These are phyloP conservation scores for Choiromyces venosus DNA, from an alignment of 495 filamentous ascomycete genomes.

Conservation along the genomic window DNA sequence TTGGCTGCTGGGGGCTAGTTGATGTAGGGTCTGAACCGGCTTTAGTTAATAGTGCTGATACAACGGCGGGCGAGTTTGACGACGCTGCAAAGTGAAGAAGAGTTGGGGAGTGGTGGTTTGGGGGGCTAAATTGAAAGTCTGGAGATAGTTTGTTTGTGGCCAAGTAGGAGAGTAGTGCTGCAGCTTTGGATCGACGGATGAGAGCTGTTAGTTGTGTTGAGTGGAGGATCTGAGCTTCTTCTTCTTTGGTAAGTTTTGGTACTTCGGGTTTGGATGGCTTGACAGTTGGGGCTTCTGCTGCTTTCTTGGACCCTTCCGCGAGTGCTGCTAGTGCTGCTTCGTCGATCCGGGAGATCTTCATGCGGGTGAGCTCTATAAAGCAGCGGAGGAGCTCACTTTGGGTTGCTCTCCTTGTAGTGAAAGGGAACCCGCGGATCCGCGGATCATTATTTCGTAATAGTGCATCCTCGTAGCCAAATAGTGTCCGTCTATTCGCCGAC, in stretches of 20 bases:
- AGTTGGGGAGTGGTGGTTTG: conserved; percentile 74
- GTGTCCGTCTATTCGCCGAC: conserved; percentile 69
- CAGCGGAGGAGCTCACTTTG: conserved; percentile 89
- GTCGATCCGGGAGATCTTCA: conserved; percentile 73
- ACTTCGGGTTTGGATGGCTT: conserved; percentile 47
- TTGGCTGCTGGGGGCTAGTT: conserved; percentile 59
- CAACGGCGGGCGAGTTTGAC: conserved; percentile 64
- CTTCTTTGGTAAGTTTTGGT: conserved; percentile 65
- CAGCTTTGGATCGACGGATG: conserved; percentile 83
- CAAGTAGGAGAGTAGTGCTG: conserved; percentile 79
- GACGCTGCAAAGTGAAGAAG: conserved; percentile 80
- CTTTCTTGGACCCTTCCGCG: conserved; percentile 4
- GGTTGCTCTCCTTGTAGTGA: conserved; percentile 88
- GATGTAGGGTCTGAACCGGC: conserved; percentile 67
- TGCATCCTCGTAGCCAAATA: conserved; percentile 89
- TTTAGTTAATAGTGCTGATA: conserved; percentile 71
- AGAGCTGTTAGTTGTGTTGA: conserved; percentile 81
- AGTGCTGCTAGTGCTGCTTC: conserved; percentile 51
- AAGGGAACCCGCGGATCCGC: conserved; percentile 83
- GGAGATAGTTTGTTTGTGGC: conserved; percentile 61
- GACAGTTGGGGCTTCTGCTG: conserved; percentile 43
- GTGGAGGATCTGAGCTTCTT: conserved; percentile 71
- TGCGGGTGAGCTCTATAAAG: conserved; percentile 84
- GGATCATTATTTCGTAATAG: conserved; percentile 74
- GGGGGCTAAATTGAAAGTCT: conserved; percentile 68